Base-by-base conservation (phyloP, 75 land plant genomes). In the Sequoiadendron giganteum region DNA sequence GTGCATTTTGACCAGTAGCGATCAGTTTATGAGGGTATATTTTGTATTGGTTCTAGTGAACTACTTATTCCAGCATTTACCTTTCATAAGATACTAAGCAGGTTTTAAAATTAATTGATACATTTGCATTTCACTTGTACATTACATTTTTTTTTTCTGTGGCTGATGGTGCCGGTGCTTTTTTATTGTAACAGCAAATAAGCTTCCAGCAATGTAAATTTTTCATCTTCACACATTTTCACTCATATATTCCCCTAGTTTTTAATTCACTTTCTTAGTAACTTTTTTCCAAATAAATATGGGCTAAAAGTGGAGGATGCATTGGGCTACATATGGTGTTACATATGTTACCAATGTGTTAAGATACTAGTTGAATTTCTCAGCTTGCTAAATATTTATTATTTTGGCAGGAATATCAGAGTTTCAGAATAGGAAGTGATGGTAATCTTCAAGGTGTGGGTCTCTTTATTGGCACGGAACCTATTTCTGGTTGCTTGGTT, bases 371-470 rank as follows among this genome's bases (percentile, higher is more conserved):
- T 18, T 65, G 47, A 56, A 39, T 54, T 86, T 32, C 36, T 52
- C 9, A 18, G n/a, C 21, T 54, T 86, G 56, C 36, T 36, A 28
- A 58, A 54, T 19, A 45, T 36, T 18, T 38, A 18, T 83, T 30
- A 42, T 87, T 30, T 28, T 43, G 72, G 85, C 96, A 98, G 99
- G 99, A 98, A 79, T 98, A 95, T 85, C 98, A 97, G 86, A 98
- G 93, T 86, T 98, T 98, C 89, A 94, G 94, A 83, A 98, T 98
- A 70, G 94, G 96, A 86, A 98, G 93, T 91, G 99, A 98, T 88
- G 99, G 99, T 72, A 94, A 94, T 88, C 83, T 98, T 90, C 96
- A 98, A 91, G 99, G 99, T 68, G 99, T 98, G 75, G 99, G 99
- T 70, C 88, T 98, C 54, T 96, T 97, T 87, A 93, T 98, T 87